These are phyloP conservation scores for Mucor irregularis DNA, from an alignment of 371 early-diverging fungal species.

Conservation along the genomic window DNA sequence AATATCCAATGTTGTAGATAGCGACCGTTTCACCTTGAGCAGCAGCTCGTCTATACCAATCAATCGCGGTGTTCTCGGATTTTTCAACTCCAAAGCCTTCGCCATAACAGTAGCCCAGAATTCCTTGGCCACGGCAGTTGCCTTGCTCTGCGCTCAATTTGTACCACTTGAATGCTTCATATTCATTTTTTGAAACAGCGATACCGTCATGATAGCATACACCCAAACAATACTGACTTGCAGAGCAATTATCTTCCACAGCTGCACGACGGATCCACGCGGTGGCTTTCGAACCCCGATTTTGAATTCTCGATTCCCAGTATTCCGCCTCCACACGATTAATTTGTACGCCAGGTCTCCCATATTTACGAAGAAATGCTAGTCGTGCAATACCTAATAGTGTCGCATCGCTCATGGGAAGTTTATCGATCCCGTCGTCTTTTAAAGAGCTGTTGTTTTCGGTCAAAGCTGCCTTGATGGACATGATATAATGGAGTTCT, in stretches of 20 bases:
- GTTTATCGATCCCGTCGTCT: neutral
- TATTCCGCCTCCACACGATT: constrained; percentile 70
- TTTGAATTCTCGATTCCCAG: constrained; percentile 51
- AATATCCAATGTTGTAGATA: constrained; percentile 83
- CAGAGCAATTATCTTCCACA: constrained; percentile 39
- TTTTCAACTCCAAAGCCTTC: constrained; percentile 81
- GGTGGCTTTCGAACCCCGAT: constrained; percentile 18
- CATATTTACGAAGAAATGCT: constrained; percentile 75
- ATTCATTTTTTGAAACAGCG: constrained; percentile 56
- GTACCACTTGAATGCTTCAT: constrained; percentile 67
- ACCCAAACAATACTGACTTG: constrained; percentile 64
- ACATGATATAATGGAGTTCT: constrained; percentile 61
- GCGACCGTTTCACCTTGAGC: constrained; percentile 69
- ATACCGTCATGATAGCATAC: constrained; percentile 77
- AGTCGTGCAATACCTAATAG: constrained; percentile 66
- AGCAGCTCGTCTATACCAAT: constrained; percentile 72
- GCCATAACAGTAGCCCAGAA: constrained; percentile 74
- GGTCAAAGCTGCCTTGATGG: constrained; percentile 45
- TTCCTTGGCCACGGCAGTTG: constrained; percentile 70
- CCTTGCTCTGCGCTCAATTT: constrained; percentile 65
- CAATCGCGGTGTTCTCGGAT: constrained; percentile 67
- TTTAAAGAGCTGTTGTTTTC: neutral
- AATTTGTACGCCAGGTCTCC: constrained; percentile 74
- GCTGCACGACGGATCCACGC: constrained; percentile 65
- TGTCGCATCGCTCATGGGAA: constrained; percentile 42